Evolutionary conservation across 2,329 filamentous ascomycete species (phyloP).

Genomic region (Metarhizium anisopliae): DNA sequence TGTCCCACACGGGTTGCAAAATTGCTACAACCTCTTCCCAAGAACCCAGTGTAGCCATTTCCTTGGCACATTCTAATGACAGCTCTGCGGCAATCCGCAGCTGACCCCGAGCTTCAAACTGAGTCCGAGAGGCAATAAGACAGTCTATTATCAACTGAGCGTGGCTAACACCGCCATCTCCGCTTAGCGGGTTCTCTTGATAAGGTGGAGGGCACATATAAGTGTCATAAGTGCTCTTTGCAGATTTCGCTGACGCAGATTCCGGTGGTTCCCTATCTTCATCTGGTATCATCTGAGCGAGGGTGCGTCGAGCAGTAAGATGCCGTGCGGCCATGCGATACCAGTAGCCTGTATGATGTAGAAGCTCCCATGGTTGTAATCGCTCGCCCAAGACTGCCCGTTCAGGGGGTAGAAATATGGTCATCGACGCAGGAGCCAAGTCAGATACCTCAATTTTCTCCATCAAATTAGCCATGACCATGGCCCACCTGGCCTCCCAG

Average conservation of each 20-base stretch:
- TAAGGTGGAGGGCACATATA: constrained; percentile 58
- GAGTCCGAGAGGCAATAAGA: constrained; percentile 39
- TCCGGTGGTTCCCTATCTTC: constrained; percentile 46
- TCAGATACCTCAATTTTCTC: constrained; percentile 44
- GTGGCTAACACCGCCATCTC: constrained; percentile 42
- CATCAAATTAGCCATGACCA: constrained; percentile 52
- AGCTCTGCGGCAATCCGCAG: constrained; percentile 45
- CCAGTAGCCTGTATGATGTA: constrained; percentile 62
- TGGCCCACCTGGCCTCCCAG: constrained; percentile 73
- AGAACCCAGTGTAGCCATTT: constrained; percentile 38
- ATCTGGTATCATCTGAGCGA: constrained; percentile 49
- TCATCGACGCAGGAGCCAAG: constrained; percentile 32
- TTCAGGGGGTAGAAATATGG: constrained; percentile 47
- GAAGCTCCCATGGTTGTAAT: constrained; percentile 51
- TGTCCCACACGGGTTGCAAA: constrained; percentile 49
- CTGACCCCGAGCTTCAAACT: constrained; percentile 48
- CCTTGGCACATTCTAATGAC: constrained; percentile 46
- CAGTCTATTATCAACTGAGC: constrained; percentile 44
- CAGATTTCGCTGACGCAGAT: constrained; percentile 33
- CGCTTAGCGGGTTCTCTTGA: constrained; percentile 46
- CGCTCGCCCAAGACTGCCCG: constrained; percentile 49
- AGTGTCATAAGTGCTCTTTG: constrained; percentile 50
- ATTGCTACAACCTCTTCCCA: constrained; percentile 47
- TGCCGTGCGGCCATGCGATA: constrained; percentile 53
- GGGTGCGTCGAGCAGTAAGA: constrained; percentile 38